Base-by-base conservation (phyloP, 768 basidiomycete species). In the Pleurotus cornucopiae region DNA sequence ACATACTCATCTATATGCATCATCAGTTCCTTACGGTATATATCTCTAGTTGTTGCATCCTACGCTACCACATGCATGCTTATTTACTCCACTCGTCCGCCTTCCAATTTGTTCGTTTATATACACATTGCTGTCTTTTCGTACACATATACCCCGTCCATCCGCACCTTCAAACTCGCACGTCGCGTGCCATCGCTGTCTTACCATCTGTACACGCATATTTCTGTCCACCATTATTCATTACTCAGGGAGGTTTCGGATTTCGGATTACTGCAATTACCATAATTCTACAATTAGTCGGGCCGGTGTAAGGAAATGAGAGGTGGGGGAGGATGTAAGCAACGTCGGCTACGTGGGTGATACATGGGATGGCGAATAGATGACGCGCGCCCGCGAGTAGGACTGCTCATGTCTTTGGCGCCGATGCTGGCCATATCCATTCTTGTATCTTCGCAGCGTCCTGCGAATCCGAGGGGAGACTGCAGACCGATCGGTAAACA, bases 371-470 rank as follows among this genome's bases (percentile, higher is more conserved):
- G 23, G 39, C 39, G 43, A n/a, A 49, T 23, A 30, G 20, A 30
- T 49, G 47, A 9, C 6, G 26, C 26, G 26, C 30, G 30, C 30
- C 7, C 30, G 30, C 7, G 30, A 9, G 23, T 23, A 23, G 23
- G 34, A 53, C 20, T 34, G 30, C 18, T 43, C 39, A 40, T 56
- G 51, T 45, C 37, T 54, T 37, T 6, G 39, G 38, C 49, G 57
- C n/a, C 38, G 60, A 38, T 30, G 64, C 37, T 21, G 73, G 70
- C 60, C 90, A 96, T 71, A 97, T 90, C 89, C 91, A 96, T 54
- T 85, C 73, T 66, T 85, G 77, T 37, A 71, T 76, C n/a, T 69
- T 71, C 52, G 80, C 82, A 52, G 91, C 89, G 62, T 82, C 79
- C 49, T 79, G 70, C 12, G 88, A 81, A 60, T 91, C 81, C 55